These are phyloP conservation scores for Penicillium malachiteum DNA, from an alignment of 495 filamentous ascomycete genomes.

Conservation along the genomic window DNA sequence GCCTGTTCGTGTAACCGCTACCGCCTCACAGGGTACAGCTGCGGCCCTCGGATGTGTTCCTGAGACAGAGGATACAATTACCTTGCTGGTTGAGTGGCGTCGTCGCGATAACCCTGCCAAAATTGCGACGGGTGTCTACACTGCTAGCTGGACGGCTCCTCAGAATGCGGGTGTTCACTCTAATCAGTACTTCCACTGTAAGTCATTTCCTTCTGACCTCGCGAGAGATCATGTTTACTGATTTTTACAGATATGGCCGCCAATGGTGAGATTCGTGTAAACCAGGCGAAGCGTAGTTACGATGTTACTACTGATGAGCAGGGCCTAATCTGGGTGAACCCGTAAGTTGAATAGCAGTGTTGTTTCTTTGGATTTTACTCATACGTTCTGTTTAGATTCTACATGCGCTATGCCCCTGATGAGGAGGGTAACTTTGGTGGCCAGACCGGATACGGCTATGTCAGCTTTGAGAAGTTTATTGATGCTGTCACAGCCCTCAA, in stretches of 20 bases:
- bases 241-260: constrained; percentile 61
- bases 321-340: constrained; percentile 80
- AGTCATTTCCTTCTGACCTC: constrained; percentile 1
- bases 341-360: constrained; percentile 33
- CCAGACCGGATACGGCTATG: constrained; percentile 89
- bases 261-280: constrained; percentile 80
- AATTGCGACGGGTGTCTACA: constrained; percentile 86
- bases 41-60: constrained; percentile 72
- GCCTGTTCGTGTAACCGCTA: constrained; percentile 76
- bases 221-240: constrained; percentile 4
- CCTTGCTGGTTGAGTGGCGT: constrained; percentile 82
- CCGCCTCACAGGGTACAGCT: constrained; percentile 69
- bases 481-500: constrained; percentile 81
- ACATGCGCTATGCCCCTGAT: constrained; percentile 94
- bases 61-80: constrained; percentile 90
- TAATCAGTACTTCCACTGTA: constrained; percentile 93
- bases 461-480: constrained; percentile 94
- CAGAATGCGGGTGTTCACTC: constrained; percentile 89
- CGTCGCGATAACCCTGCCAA: constrained; percentile 64
- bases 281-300: constrained; percentile 93
- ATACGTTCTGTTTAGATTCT: constrained; percentile 55
- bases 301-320: constrained; percentile 82
- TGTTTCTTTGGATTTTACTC: background rate
- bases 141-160: constrained; percentile 91
- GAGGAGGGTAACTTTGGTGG: constrained; percentile 93